Base-by-base conservation (phyloP, 345 rosid species). In the Euphorbia tirucalli region DNA sequence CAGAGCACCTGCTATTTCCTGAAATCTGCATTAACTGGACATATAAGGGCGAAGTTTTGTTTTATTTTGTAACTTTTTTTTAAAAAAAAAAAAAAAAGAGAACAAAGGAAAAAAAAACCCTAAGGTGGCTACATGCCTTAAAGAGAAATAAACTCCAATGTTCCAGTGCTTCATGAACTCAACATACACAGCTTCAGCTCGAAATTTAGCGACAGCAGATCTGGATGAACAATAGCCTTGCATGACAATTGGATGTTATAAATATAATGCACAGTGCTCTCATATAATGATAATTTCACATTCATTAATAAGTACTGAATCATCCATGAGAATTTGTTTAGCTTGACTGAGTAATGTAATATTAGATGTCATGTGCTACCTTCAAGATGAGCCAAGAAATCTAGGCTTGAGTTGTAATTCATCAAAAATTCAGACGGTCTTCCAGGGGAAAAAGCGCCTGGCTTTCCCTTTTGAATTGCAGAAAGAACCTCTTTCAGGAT, bases 151-250 rank as follows among this genome's bases (percentile, higher is more conserved):
- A 74, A 96, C 97, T 70, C 96, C 96, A 77, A 93, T 78, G 66
- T 96, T 96, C 99, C 99, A 93, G 70, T 89, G 97, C 85, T 91
- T 96, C 92, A 91, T 81, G 87, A 91, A 96, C 70, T 96, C 97
- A 60, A 76, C 66, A 79, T 77, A 96, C 32, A 85, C 72, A 18
- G 93, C 82, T 84, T 89, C 94, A 48, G 87, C 81, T 73, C 98
- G 88, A 79, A 93, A 93, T 80, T 88, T 89, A 56, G 90, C 69
- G 16, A 88, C 99, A 77, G 99, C 96, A 81, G 95, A 84, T 83
- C 96, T 88, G 76, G 99, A 91, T 39, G 97, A 94, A 84, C 93
- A 93, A 83, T 86, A 91, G 79, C 98, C 99, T 96, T 86, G 92
- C 87, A 75, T 81, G 83, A 86, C 75, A 87, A 88, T 66, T 64